Conservation (phyloP, 768 basidiomycete genomes). For the Hebeloma cylindrosporum region DNA sequence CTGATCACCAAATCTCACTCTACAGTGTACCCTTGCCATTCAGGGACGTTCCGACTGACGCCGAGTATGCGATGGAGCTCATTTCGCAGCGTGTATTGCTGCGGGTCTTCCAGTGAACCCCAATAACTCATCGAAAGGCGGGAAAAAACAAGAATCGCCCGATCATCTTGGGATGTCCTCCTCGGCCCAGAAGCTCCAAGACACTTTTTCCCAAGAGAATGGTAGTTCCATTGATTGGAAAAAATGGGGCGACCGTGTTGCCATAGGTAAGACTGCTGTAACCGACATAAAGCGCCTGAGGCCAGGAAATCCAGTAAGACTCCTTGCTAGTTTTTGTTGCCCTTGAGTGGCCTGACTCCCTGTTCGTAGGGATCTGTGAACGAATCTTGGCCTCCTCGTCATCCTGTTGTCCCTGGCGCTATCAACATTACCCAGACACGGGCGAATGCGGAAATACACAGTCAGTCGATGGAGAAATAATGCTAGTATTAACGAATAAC, state of each 20-base stretch:
- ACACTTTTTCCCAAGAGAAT: background rate
- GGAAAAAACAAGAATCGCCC: constrained; percentile 13
- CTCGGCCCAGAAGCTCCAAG: background rate
- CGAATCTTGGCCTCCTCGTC: constrained; percentile 21
- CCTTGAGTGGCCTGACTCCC: background rate
- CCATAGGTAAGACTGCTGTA: constrained; percentile 43
- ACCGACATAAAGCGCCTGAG: constrained; percentile 43
- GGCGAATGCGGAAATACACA: constrained; percentile 27
- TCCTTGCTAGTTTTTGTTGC: background rate
- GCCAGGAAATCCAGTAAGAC: constrained; percentile 33
- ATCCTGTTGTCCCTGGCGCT: constrained; percentile 19
- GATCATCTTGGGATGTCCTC: constrained; percentile 10
- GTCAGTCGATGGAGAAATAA: no score
- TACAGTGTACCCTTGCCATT: constrained; percentile 48
- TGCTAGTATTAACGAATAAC: no score
- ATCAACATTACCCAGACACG: constrained; percentile 22
- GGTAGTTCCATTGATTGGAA: constrained; percentile 45
- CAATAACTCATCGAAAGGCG: constrained; percentile 18
- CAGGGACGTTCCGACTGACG: constrained; percentile 59
- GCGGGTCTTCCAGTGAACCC: constrained; percentile 50
- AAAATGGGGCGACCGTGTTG: constrained; percentile 53
- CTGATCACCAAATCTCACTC: background rate
- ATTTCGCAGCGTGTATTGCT: constrained; percentile 60
- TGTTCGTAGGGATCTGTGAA: constrained; percentile 18
- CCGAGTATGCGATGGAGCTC: constrained; percentile 69